phyloP scores from a whole-genome alignment of 495 filamentous ascomycete species.

The Sporormia fimetaria region DNA sequence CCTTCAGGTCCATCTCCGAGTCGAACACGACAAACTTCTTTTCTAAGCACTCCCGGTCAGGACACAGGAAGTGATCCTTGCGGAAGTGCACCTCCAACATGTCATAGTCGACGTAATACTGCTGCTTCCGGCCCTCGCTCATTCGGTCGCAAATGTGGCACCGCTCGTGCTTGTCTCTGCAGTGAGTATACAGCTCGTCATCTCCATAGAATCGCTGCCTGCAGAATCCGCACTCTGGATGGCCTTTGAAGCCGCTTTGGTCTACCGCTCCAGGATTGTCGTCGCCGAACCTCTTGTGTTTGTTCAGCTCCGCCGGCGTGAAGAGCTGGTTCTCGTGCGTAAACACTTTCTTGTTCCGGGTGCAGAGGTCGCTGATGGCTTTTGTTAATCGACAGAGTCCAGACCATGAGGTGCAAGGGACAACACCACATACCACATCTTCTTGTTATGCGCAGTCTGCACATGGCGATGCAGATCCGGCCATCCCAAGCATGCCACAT shows the following conservation, averaged over 20 bases:
- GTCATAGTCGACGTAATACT: constrained; percentile 83
- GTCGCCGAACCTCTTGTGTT: constrained; percentile 84
- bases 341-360: constrained; percentile 92
- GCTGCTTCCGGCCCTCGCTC: constrained; percentile 56
- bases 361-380: constrained; percentile 65
- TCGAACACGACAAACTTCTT: constrained; percentile 99
- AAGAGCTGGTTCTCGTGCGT: constrained; percentile 98
- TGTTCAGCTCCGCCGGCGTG: constrained; percentile 62
- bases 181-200: constrained; percentile 90
- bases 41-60: constrained; percentile 77
- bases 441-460: constrained; percentile 62
- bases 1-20: constrained; percentile 86
- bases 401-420: not conserved
- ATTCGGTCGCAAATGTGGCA: constrained; percentile 87
- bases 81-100: constrained; percentile 74
- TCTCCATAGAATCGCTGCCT: constrained; percentile 84
- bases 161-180: constrained; percentile 80
- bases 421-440: constrained; percentile 62
- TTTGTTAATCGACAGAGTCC: not conserved
- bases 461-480: constrained; percentile 90
- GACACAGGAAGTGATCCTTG: constrained; percentile 75
- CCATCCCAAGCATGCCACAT: constrained; percentile 86
- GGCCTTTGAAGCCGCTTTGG: constrained; percentile 92
- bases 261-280: constrained; percentile 81
- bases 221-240: constrained; percentile 92